phyloP scores from a whole-genome alignment of 108 stramenopile species.

The Hondaea fermentalgiana region DNA sequence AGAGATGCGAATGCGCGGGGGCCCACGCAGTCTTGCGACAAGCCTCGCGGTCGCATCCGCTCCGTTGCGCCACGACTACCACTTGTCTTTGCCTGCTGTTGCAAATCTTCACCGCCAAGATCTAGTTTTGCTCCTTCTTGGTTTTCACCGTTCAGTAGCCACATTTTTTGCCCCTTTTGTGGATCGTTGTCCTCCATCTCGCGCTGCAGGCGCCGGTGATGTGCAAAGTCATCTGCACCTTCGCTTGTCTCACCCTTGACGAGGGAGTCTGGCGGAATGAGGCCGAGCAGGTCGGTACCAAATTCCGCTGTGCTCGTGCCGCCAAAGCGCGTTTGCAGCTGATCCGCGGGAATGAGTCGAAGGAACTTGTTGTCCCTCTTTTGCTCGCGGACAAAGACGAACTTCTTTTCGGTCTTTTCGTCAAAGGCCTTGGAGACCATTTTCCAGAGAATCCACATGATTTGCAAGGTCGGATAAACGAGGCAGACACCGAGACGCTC shows the following conservation, averaged over 20 bases:
- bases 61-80: too few relatives aligned
- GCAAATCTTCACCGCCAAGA: too few relatives aligned
- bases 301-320: not conserved
- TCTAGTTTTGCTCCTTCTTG: not conserved
- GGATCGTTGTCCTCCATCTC: not conserved
- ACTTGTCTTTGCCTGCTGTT: too few relatives aligned
- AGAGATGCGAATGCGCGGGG: not conserved
- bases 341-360: not conserved
- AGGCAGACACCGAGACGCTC: conserved; percentile 3
- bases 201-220: not conserved
- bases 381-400: conserved; percentile 3
- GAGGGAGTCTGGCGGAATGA: not conserved
- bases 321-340: conserved; percentile 6
- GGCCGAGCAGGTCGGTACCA: not conserved
- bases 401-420: conserved; percentile 18
- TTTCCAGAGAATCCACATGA: not conserved
- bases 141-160: too few relatives aligned
- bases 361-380: conserved; percentile 11
- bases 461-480: not conserved
- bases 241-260: too few relatives aligned
- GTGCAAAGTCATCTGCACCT: not conserved
- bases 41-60: not conserved
- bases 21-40: not conserved
- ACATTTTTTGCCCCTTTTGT: not conserved
- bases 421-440: conserved; percentile 16